These are phyloP conservation scores for Austropuccinia psidii DNA, from an alignment of 1,284 basidiomycete species.

Conservation along the genomic window DNA sequence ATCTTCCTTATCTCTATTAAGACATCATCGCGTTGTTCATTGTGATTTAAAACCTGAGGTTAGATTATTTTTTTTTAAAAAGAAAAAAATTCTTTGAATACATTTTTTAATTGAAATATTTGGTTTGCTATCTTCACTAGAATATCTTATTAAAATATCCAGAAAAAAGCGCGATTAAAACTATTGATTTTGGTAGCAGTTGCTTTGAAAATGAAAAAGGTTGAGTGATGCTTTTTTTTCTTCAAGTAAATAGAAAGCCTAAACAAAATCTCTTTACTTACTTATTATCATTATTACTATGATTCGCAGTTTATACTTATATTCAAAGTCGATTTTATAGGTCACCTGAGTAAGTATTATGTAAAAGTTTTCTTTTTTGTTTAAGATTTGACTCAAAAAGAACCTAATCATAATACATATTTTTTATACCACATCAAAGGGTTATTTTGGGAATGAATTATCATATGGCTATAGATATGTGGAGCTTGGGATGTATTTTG, in stretches of 20 bases:
- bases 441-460: constrained; percentile 89
- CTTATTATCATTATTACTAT: not conserved
- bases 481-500: constrained; percentile 95
- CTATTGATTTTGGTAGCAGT: constrained; percentile 98
- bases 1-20: constrained; percentile 79
- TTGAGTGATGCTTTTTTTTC: constrained; percentile 49
- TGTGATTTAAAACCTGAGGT: constrained; percentile 99
- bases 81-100: not conserved
- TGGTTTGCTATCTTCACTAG: constrained; percentile 50
- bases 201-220: constrained; percentile 99
- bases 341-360: constrained; percentile 60
- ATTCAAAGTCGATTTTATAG: constrained; percentile 96
- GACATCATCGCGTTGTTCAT: constrained; percentile 96
- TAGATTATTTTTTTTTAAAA: constrained; percentile 40
- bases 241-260: no score
- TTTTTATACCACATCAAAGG: constrained; percentile 9
- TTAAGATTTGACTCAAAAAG: not conserved
- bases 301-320: constrained; percentile 76
- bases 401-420: not conserved
- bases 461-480: constrained; percentile 70
- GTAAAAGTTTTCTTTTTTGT: not conserved
- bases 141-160: constrained; percentile 93
- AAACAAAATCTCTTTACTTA: not conserved
- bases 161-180: constrained; percentile 90
- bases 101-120: not conserved